Base-by-base conservation (phyloP, 1,284 basidiomycete genomes). In the Mixia osmundae region DNA sequence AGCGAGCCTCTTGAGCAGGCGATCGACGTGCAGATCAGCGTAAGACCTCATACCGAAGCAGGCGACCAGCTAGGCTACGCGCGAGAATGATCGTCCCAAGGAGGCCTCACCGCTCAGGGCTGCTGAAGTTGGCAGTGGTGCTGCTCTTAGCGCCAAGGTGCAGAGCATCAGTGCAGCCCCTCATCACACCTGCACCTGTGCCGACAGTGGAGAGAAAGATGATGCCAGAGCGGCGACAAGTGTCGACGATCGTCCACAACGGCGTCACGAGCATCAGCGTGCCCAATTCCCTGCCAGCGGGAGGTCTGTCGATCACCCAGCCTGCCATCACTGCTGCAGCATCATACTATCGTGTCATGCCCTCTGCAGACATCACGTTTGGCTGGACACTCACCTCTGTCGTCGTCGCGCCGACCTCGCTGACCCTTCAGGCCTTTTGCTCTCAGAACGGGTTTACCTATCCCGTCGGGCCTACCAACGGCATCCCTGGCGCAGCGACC, bases 381-480 rank as follows among this genome's bases (percentile, higher is more conserved):
- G 79, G 66, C n/a, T 91, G 83, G 83, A 87, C 82, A 21, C 33
- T 37, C 33, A 23, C 15, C 25, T 11, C 32, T 36, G 7, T 40
- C 26, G 42, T 46, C 28, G 65, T 65, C 25, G 66, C 65, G 0
- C 80, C 82, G 0, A 66, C 67, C 1, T 59, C 63, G 40, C 63
- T 91, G 44, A 89, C 85, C 8, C 63, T 89, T 42, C 67, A 69
- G 32, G 85, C 83, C 16, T 64, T 72, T 30, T 76, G 77, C 54
- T 70, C 71, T 7, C 54, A 54, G 14, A 83, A 85, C 52, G 76
- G 76, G 5, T 75, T 77, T 57, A 83, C 78, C 5, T 91, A 85
- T 54, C 67, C 76, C 2, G 70, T 91, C 1, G 80, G 79, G 1
- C 76, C 78, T 0, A 69, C 73, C 2, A 58, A 72, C 45, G 72